A percentile compares a stretch with the other conserved stretches of the same genome.
Evolutionary conservation across 2,329 filamentous ascomycete genomes (phyloP).

Genomic region (Parastagonospora nodorum): DNA sequence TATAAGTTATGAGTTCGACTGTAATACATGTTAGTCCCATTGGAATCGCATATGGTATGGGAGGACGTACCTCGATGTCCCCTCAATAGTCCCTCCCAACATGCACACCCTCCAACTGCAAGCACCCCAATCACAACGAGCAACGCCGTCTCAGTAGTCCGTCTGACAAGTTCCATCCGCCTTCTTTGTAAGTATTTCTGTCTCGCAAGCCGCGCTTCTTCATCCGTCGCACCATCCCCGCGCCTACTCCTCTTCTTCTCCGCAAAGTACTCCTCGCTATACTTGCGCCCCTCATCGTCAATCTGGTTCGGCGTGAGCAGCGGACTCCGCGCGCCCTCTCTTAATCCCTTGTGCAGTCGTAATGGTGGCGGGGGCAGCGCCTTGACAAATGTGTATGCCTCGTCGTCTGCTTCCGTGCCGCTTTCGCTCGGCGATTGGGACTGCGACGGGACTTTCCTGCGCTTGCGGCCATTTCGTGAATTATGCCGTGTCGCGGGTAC

Average conservation of each 20-base stretch:
- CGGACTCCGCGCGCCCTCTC: constrained; percentile 44
- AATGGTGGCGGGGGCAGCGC: constrained; percentile 80
- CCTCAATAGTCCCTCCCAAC: constrained; percentile 38
- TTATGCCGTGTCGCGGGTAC: constrained; percentile 10
- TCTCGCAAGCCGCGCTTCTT: constrained; percentile 49
- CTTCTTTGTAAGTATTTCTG: constrained; percentile 82
- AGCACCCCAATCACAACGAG: constrained; percentile 58
- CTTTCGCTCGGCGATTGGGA: constrained; percentile 72
- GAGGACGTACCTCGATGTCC: constrained; percentile 48
- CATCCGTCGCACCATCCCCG: constrained; percentile 31
- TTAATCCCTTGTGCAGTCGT: constrained; percentile 75
- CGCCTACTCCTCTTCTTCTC: constrained; percentile 19
- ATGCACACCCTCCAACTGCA: constrained; percentile 48
- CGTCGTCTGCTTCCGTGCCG: constrained; percentile 93
- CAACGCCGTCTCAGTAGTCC: constrained; percentile 60
- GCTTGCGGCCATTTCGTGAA: constrained; percentile 24
- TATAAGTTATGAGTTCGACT: constrained; percentile 50
- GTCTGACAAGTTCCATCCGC: constrained; percentile 83
- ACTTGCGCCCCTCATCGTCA: constrained; percentile 52
- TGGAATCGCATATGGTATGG: background rate
- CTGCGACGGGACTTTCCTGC: constrained; percentile 33
- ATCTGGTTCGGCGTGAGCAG: constrained; percentile 55
- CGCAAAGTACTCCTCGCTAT: constrained; percentile 46
- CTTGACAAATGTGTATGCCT: constrained; percentile 75
- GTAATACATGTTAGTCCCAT: constrained; percentile 1